Evolutionary conservation across 2,329 filamentous ascomycete species (phyloP), one percentile per base, ranked within the genome.

Genomic region (Colletotrichum theobromicola): DNA sequence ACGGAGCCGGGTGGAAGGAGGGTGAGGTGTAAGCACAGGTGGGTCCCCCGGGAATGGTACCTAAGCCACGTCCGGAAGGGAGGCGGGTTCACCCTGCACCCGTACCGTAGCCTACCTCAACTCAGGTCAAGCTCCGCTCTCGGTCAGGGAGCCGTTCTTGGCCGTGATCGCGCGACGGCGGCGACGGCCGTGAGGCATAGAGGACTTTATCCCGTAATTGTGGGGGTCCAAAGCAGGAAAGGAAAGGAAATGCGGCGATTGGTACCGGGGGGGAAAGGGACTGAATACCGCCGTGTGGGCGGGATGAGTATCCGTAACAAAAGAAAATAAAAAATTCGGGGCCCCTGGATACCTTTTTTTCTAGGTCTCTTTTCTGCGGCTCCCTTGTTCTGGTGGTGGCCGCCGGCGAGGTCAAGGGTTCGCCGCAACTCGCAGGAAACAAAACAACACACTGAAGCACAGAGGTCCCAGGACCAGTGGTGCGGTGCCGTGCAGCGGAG

Each of bases 71-170:
- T 67, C 50, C 28, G 60, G 30, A 2, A 13, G 42, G 42, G 42
- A 21, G 42, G 42, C 30, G 42, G n/a, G 15, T n/a, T 62, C 24
- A 37, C 15, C 53, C 60, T 53, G 30, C 35, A 58, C 55, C 63
- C 9, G 21, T 26, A 28, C 63, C n/a, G 50, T 10, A 60, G 53
- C 42, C 42, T 55, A 55, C n/a, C n/a, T n/a, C n/a, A n/a, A n/a
- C 55, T 62, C 46, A 67, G 61, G 46, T 46, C 68, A 67, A 66
- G 55, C 72, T 62, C 62, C 53, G 68, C 55, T 57, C 42, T 57
- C 55, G 55, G 57, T 74, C 72, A 67, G 34, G 57, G 30, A 50
- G 57, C 61, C 72, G 62, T 68, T 67, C 68, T 50, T 62, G 72
- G 60, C 68, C 62, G 68, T 74, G 34, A 62, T 74, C 37, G 42